Percentiles rank a stretch among this genome's conserved stretches.
phyloP scores from a whole-genome alignment of 2,329 filamentous ascomycete genomes.

The Calonectria pteridis region DNA sequence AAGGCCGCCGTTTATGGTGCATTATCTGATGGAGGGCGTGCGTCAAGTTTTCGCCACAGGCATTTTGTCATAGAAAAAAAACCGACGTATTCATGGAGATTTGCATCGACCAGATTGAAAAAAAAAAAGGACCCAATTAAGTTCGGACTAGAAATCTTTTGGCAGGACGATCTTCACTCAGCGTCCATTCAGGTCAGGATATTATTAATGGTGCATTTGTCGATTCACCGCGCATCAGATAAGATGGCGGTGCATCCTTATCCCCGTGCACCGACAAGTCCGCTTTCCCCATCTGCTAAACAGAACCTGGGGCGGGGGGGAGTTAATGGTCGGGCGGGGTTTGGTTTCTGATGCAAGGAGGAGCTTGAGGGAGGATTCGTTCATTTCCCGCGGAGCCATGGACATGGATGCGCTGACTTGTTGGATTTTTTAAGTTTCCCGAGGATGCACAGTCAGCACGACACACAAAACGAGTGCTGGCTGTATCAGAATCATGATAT shows the following conservation, averaged over 20 bases:
- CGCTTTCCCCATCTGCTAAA: conserved; percentile 7
- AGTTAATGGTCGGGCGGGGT: background rate
- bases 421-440: background rate
- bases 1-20: background rate
- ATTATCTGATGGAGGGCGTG: conserved; percentile 15
- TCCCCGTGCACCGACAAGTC: background rate
- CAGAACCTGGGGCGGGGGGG: background rate
- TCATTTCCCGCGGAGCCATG: conserved; percentile 3
- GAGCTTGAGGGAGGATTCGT: background rate
- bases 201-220: conserved; percentile 26
- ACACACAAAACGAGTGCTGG: background rate
- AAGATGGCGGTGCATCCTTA: conserved; percentile 18
- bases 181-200: conserved; percentile 1
- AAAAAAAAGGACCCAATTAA: background rate
- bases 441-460: background rate
- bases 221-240: conserved; percentile 18
- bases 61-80: background rate
- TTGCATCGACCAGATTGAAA: too few species aligned
- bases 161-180: conserved; percentile 1
- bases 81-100: background rate
- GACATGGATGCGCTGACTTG: background rate
- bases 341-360: background rate
- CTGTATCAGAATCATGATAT: background rate
- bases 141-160: background rate
- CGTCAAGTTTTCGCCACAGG: conserved; percentile 7